Evolutionary conservation across 2,329 filamentous ascomycete genomes (phyloP), one percentile per base, ranked within the genome.

Genomic region (Penicillium sp.): DNA sequence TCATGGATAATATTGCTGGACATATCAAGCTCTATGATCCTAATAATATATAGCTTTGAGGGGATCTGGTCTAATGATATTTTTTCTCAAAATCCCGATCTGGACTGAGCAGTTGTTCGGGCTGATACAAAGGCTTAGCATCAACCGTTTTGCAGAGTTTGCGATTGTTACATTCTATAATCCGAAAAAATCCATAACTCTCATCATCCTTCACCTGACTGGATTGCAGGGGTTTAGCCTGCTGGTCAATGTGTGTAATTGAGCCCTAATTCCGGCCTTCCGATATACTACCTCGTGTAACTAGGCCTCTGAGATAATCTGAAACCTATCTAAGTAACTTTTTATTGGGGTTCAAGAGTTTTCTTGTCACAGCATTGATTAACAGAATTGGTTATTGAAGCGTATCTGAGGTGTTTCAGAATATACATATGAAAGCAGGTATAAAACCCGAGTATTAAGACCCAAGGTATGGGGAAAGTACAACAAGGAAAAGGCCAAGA

Each of bases 211-310:
- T 23, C 31, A 25, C 38, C 39, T 56, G 53, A 56, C 39, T 36
- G 4, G 9, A 4, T 42, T 52, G 47, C 53, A 56, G 39, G 52
- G 48, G 39, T 45, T 56, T 42, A 23, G 25, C 12, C 19, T 36
- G 48, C n/a, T 47, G 25, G 21, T 38, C 15, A 21, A 52, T n/a
- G 25, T 36, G 29, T 36, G 47, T 19, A 56, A 44, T 44, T 23
- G 23, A 56, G 39, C 23, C 29, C 39, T 44, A 56, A 38, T 42
- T 51, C 53, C 53, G 53, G 48, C n/a, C 39, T 27, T 56, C 53
- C 53, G 53, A 52, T 33, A 51, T 49, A 36, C 45, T 25, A 36
- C 13, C 48, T 45, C n/a, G 53, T 56, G 53, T 56, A 56, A 56
- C 53, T 38, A 42, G 6, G 15, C 15, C 9, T 31, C 23, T 17